phyloP scores from a whole-genome alignment of 768 basidiomycete species.

The Suillus fuscotomentosus region DNA sequence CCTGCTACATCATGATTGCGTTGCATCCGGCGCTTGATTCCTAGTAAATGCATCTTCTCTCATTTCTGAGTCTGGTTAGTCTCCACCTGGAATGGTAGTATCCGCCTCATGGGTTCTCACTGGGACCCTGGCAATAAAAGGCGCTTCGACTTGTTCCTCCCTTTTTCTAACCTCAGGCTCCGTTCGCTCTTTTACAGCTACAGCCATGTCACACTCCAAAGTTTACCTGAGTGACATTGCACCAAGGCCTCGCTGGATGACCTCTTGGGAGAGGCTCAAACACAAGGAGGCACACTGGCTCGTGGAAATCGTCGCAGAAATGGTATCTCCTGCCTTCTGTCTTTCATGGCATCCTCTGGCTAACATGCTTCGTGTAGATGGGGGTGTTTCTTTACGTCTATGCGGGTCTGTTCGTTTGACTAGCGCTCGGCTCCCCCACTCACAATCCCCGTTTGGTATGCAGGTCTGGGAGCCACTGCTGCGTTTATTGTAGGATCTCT shows the following conservation, averaged over 20 bases:
- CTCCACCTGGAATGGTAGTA: neutral
- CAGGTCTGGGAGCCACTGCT: constrained; percentile 56
- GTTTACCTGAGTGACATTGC: constrained; percentile 44
- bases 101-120: neutral
- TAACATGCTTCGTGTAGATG: constrained; percentile 32
- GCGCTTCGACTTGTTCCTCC: neutral
- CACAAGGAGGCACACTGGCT: constrained; percentile 50
- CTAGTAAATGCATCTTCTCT: neutral
- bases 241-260: constrained; percentile 38
- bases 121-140: neutral
- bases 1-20: neutral
- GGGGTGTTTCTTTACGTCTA: constrained; percentile 64
- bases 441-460: neutral
- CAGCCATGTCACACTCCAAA: constrained; percentile 23
- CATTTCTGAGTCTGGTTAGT: neutral
- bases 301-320: constrained; percentile 61
- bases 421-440: neutral
- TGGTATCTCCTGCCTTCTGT: constrained; percentile 33
- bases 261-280: constrained; percentile 49
- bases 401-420: constrained; percentile 34
- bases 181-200: neutral
- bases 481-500: constrained; percentile 49
- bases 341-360: constrained; percentile 3
- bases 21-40: neutral
- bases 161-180: neutral